Evolutionary conservation across 2,329 filamentous ascomycete species (phyloP).

Genomic region (Colletotrichum sp.): DNA sequence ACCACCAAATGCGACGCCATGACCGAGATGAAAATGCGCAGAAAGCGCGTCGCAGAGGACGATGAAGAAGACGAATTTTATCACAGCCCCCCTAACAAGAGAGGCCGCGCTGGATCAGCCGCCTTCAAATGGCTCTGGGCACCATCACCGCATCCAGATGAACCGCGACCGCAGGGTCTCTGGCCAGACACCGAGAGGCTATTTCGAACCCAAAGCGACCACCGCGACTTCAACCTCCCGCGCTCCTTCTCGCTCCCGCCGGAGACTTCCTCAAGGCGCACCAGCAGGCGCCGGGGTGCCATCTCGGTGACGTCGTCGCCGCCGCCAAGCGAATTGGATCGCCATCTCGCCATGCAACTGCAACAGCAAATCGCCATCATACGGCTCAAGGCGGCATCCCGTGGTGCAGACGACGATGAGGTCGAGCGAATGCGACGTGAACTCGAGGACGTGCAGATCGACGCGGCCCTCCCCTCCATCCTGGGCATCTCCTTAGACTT

Average conservation of each 20-base stretch:
- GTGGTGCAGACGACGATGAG: not conserved
- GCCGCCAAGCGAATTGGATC: conserved; percentile 1
- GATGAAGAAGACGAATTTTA: not conserved
- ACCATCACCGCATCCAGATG: not conserved
- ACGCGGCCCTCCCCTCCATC: conserved; percentile 4
- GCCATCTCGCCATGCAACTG: conserved; percentile 7
- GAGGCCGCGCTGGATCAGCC: not conserved
- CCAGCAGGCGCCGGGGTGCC: conserved; percentile 9
- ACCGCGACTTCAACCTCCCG: not conserved
- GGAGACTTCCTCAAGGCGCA: not conserved
- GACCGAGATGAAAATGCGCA: conserved; percentile 1
- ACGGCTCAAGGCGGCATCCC: not conserved
- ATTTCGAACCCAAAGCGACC: not conserved
- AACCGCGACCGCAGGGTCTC: not conserved
- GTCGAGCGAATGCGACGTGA: not conserved
- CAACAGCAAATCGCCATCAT: conserved; percentile 13
- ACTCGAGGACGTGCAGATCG: conserved; percentile 14
- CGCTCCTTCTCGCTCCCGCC: conserved; percentile 2
- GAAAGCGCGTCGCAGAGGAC: conserved; percentile 2
- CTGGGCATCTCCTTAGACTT: conserved; percentile 7
- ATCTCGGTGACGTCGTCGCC: conserved; percentile 8
- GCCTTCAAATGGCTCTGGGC: conserved; percentile 15
- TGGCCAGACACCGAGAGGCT: conserved; percentile 5
- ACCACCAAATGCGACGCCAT: conserved; percentile 4
- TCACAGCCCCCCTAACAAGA: not conserved